These are phyloP conservation scores for Nannochloris sp. DNA, from an alignment of 139 green algal genomes.

Conservation along the genomic window DNA sequence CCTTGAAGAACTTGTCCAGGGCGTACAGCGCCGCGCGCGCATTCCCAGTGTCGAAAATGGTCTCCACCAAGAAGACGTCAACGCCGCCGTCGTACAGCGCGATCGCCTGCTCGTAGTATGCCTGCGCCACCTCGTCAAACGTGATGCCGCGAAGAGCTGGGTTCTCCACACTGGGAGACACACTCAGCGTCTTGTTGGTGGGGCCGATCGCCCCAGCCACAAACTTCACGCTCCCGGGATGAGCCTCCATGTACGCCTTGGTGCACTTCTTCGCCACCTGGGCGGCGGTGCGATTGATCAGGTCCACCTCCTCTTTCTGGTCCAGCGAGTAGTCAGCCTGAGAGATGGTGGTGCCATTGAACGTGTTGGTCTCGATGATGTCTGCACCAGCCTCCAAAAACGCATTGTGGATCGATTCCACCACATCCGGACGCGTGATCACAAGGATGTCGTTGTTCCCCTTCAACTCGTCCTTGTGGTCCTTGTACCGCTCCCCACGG, in stretches of 20 bases:
- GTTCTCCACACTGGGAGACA: conserved; percentile 95
- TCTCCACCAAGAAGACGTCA: conserved; percentile 96
- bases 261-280: conserved; percentile 72
- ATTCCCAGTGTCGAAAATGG: conserved; percentile 98
- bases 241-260: conserved; percentile 55
- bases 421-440: conserved; percentile 87
- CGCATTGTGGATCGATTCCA: conserved; percentile 82
- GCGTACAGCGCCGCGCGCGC: conserved; percentile 92
- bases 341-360: conserved; percentile 84
- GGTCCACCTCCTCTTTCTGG: conserved; percentile 67
- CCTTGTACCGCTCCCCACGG: conserved; percentile 53
- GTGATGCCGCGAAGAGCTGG: conserved; percentile 83
- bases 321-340: conserved; percentile 93
- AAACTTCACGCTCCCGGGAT: conserved; percentile 79
- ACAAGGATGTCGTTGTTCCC: conserved; percentile 98
- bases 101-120: conserved; percentile 86
- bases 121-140: conserved; percentile 90
- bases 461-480: conserved; percentile 87
- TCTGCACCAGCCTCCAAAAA: conserved; percentile 88
- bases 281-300: conserved; percentile 85
- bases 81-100: conserved; percentile 83
- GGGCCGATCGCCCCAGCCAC: conserved; percentile 90
- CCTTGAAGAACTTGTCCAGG: conserved; percentile 85
- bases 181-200: conserved; percentile 93
- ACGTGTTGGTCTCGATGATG: conserved; percentile 99